Evolutionary conservation across 2,329 filamentous ascomycete species (phyloP).

Genomic region (Cercospora citrullina): DNA sequence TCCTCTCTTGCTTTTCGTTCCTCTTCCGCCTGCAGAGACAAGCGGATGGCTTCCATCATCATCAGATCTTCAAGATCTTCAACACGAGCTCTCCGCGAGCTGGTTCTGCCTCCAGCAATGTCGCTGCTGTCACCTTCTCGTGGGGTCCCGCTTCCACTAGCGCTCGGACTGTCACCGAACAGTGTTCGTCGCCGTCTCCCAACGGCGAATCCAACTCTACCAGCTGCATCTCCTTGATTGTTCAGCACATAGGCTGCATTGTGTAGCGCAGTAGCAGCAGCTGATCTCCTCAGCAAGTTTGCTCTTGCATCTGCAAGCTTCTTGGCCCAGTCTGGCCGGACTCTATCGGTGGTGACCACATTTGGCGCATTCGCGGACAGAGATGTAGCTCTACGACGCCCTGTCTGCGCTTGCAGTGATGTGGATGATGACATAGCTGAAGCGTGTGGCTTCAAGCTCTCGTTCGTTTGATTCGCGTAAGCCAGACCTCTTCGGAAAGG

Average conservation of each 20-base stretch:
- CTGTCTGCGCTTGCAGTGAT: conserved; percentile 60
- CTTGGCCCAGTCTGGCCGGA: conserved; percentile 90
- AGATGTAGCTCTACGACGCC: conserved; percentile 62
- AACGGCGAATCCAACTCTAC: conserved; percentile 45
- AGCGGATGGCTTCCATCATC: conserved; percentile 93
- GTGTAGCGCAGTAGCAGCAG: conserved; percentile 89
- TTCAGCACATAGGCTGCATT: conserved; percentile 91
- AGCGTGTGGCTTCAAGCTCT: conserved; percentile 54
- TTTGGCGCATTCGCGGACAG: conserved; percentile 80
- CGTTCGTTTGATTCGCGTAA: conserved; percentile 58
- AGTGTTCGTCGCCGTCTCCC: conserved; percentile 54
- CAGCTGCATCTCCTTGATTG: conserved; percentile 39
- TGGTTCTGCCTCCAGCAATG: conserved; percentile 46
- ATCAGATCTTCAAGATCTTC: conserved; percentile 96
- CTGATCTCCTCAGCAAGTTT: conserved; percentile 81
- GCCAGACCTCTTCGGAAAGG: conserved; percentile 81
- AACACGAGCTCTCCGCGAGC: conserved; percentile 63
- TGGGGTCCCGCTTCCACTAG: conserved; percentile 49
- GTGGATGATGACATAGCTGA: conserved; percentile 86
- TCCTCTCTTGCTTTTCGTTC: conserved; percentile 85
- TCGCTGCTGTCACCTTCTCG: conserved; percentile 40
- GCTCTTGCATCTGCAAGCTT: conserved; percentile 83
- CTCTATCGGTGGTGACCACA: conserved; percentile 88
- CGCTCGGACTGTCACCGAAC: conserved; percentile 51
- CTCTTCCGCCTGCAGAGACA: conserved; percentile 90